These are phyloP conservation scores for Syzygium grande DNA, from an alignment of 345 rosid genomes.

Conservation along the genomic window DNA sequence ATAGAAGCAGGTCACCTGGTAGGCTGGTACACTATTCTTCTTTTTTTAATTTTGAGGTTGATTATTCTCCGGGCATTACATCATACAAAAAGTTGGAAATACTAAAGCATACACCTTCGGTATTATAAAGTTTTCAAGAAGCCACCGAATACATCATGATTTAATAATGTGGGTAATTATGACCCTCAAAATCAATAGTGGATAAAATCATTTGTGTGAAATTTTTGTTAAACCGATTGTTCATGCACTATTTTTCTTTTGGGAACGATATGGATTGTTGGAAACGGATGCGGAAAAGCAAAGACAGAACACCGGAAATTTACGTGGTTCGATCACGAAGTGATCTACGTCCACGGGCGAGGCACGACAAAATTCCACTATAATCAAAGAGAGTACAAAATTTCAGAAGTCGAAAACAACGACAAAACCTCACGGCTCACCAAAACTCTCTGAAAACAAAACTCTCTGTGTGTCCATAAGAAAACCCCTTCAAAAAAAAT, in stretches of 20 bases:
- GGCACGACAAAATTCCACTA: no score
- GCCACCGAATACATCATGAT: not conserved
- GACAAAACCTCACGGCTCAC: no score
- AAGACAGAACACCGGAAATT: no score
- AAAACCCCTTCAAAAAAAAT: no score
- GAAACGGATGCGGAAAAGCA: no score
- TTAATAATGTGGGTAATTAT: not conserved
- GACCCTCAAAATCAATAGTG: not conserved
- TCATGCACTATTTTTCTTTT: not conserved
- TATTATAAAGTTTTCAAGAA: not conserved
- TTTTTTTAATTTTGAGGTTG: not conserved
- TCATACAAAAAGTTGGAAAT: not conserved
- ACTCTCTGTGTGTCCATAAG: no score
- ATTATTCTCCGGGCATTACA: not conserved
- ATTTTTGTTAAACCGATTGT: not conserved
- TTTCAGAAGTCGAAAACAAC: no score
- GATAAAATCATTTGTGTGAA: not conserved
- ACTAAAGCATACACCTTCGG: not conserved
- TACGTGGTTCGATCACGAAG: no score
- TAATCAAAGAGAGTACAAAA: no score
- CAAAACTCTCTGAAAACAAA: no score
- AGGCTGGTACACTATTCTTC: not conserved
- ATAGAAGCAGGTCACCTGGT: rapidly evolving
- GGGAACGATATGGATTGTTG: not conserved
- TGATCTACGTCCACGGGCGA: no score